phyloP scores from a whole-genome alignment of 495 filamentous ascomycete genomes.

The Penicilliopsis zonata region DNA sequence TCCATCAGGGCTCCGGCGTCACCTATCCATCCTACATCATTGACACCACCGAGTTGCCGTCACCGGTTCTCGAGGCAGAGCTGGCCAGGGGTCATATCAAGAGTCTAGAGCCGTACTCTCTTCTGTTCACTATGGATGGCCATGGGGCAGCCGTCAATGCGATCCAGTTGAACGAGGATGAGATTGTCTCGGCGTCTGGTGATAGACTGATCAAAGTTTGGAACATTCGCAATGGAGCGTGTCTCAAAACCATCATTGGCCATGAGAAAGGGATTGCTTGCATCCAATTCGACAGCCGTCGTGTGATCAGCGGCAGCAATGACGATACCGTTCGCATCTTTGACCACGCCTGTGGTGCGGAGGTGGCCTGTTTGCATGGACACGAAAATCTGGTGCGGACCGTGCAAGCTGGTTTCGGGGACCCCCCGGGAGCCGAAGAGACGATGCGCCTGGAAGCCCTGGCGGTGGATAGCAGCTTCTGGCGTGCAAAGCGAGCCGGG shows the following conservation, averaged over 20 bases:
- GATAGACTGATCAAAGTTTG: slow-evolving; percentile 88
- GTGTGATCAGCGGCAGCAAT: slow-evolving; percentile 90
- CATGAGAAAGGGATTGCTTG: slow-evolving; percentile 96
- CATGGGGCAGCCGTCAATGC: slow-evolving; percentile 93
- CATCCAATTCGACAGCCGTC: slow-evolving; percentile 92
- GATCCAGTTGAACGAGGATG: slow-evolving; percentile 74
- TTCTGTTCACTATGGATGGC: slow-evolving; percentile 65
- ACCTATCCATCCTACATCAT: slow-evolving; percentile 42
- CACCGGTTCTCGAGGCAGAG: slow-evolving; percentile 27
- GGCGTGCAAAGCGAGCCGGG: slow-evolving; percentile 55
- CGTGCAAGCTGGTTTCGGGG: slow-evolving; percentile 86
- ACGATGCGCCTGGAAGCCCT: slow-evolving; percentile 58
- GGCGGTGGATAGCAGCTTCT: slow-evolving; percentile 59
- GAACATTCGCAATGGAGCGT: slow-evolving; percentile 72
- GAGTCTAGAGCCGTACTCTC: slow-evolving; percentile 47
- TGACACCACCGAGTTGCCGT: slow-evolving; percentile 36
- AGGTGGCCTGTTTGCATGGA: slow-evolving; percentile 74
- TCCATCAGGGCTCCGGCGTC: slow-evolving; percentile 23
- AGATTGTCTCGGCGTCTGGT: slow-evolving; percentile 88
- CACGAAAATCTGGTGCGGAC: slow-evolving; percentile 83
- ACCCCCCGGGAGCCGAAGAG: slow-evolving; percentile 67
- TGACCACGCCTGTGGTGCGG: slow-evolving; percentile 68
- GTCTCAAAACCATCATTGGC: slow-evolving; percentile 64
- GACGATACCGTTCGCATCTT: slow-evolving; percentile 94
- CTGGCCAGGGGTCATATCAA: slow-evolving; percentile 26